Base-by-base conservation (phyloP, 1,284 basidiomycete species). In the Gomphus bonarii region DNA sequence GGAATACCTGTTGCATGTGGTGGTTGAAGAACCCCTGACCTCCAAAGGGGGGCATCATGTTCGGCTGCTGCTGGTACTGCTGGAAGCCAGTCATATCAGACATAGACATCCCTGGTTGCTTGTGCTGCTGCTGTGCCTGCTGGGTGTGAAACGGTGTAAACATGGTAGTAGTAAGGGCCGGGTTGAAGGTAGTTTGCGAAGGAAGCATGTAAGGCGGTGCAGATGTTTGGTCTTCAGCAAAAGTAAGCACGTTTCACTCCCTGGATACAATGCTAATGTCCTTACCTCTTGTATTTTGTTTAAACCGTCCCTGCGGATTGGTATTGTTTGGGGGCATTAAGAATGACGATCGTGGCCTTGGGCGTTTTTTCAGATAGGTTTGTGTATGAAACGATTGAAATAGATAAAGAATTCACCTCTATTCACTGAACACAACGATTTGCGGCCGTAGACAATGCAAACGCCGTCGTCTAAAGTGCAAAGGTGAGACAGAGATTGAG, bases 171-270 rank as follows among this genome's bases (percentile, higher is more conserved):
- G 33, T 18, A n/a, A 51, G 22, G 18, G 20, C 12, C 33, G 50
- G 50, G 22, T 8, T 35, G 36, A 44, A 44, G 1, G 33, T 11
- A 36, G 33, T 18, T 35, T 43, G 20, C 5, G 28, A 54, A 46
- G 42, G 53, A 30, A 28, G 53, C 22, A 54, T 14, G 44, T 35
- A 55, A 46, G 54, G 35, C 10, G 28, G 14, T 14, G 36, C 54
- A 12, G 53, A 33, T 12, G 28, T 16, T 28, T 75, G 72, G 61
- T 78, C 77, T 62, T 79, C 75, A 20, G 79, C 80, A 64, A 83
- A 76, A 44, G 80, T 81, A 60, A 79, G 81, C 61, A 83, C 79
- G 16, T 81, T 83, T 58, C 81, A 75, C 66, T 81, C 80, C 62
- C 82, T 76, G 47, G 72, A 71, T 63, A 70, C 67, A 67, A 74